Evolutionary conservation across 176 grass and related monocot genomes (phyloP), one percentile per base, ranked within the genome.

Genomic region (Saccharum officinarum): DNA sequence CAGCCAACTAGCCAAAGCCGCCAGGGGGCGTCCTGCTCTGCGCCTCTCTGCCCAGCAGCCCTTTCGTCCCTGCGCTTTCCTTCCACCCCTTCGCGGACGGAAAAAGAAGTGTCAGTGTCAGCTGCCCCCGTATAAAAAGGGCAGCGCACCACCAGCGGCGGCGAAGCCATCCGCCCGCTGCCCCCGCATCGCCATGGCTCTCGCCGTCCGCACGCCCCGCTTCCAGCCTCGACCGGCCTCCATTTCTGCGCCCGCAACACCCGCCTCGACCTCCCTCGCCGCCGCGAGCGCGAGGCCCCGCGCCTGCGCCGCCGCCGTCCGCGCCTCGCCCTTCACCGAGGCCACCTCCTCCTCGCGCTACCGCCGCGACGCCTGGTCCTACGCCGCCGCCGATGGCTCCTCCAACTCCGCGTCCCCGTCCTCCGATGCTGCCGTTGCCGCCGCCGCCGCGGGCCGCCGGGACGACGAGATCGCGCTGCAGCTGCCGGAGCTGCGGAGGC

Each of bases 321-420:
- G 89, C 7, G 71, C 93, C 0, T 97, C 95, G 10, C 93, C 93
- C 4, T 98, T 98, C 88, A 98, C 96, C 25, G 96, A 98, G 90
- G 85, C 86, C n/a, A 78, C 85, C 64, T 95, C 93, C 18, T 75
- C 84, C 57, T 87, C 82, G 18, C 87, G 96, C 34, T 98, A 94
- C 91, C 86, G 79, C 57, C 86, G 91, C 49, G 93, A 98, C 52
- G 75, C 85, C 50, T 98, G 93, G 93, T 85, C 88, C 28, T 93
- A 95, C 83, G 22, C 78, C 66, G 44, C 82, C 33, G 50, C 75
- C 22, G 55, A 77, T 16, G 77, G 75, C 61, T 7, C 14, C 80
- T 70, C 80, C 30, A 12, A 0, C 77, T 37, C 83, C 22, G 45
- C 77, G 0, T 46, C 82, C 8, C 69, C 62, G 0, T 38, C 46